phyloP scores from a whole-genome alignment of 2,329 filamentous ascomycete species.

The Penicillium hesseltinei region DNA sequence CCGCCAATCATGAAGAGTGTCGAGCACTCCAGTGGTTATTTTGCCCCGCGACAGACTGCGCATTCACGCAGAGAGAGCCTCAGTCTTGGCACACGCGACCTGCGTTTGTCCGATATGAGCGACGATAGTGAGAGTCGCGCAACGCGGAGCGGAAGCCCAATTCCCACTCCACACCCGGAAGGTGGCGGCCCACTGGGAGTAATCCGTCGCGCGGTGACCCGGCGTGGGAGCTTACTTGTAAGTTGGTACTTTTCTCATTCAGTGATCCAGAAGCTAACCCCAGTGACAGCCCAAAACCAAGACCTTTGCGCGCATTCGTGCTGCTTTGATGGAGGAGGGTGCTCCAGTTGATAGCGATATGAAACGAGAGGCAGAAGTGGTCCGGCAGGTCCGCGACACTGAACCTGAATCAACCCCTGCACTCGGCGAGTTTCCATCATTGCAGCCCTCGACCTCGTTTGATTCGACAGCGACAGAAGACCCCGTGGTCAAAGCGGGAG shows the following conservation, averaged over 20 bases:
- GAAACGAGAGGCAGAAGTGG: slow-evolving; percentile 88
- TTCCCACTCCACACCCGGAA: slow-evolving; percentile 37
- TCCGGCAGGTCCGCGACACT: slow-evolving; percentile 89
- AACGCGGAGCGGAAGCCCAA: slow-evolving; percentile 37
- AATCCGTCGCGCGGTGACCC: slow-evolving; percentile 76
- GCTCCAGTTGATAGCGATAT: slow-evolving; percentile 86
- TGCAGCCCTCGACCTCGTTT: slow-evolving; percentile 44
- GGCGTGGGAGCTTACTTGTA: slow-evolving; percentile 85
- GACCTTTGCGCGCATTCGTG: slow-evolving; percentile 88
- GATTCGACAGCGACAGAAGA: slow-evolving; percentile 17
- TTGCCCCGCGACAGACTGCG: slow-evolving; percentile 50
- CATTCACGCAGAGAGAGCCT: slow-evolving; percentile 77
- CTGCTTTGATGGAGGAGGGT: slow-evolving; percentile 82
- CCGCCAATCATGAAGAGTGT: slow-evolving; percentile 64
- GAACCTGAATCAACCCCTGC: slow-evolving; percentile 58
- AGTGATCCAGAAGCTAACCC: background rate
- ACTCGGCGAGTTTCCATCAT: slow-evolving; percentile 46
- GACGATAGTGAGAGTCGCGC: slow-evolving; percentile 67
- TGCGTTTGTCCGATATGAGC: slow-evolving; percentile 75
- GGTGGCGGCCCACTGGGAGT: slow-evolving; percentile 66
- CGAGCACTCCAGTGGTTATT: slow-evolving; percentile 55
- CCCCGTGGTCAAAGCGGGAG: slow-evolving; percentile 25
- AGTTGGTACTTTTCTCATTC: slow-evolving; percentile 32
- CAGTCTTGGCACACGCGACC: slow-evolving; percentile 82
- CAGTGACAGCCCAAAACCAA: slow-evolving; percentile 80